Evolutionary conservation across 352 stramenopile species (phyloP).

Genomic region (Phytophthora parvispora): DNA sequence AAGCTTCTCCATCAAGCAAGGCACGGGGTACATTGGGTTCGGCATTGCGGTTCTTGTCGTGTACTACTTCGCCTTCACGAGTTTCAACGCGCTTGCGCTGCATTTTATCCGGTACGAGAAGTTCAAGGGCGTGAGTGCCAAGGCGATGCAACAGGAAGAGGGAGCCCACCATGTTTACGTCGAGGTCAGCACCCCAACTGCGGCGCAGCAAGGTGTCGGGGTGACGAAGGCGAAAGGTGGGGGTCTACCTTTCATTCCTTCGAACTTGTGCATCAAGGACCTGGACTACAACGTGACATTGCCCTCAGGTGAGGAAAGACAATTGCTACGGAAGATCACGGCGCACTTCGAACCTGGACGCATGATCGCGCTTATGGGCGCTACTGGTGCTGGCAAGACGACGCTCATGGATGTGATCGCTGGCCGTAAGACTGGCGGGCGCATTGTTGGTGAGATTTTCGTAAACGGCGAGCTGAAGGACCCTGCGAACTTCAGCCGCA

Average conservation of each 20-base stretch:
- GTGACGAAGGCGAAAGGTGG: conserved; percentile 12
- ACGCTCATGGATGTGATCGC: conserved; percentile 75
- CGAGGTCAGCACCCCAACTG: conserved; percentile 36
- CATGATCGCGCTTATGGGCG: conserved; percentile 81
- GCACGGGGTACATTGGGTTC: conserved; percentile 53
- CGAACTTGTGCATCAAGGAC: conserved; percentile 58
- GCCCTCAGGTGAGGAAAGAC: conserved; percentile 60
- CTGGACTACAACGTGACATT: conserved; percentile 71
- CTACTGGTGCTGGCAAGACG: conserved; percentile 69
- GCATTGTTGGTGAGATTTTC: conserved; percentile 84
- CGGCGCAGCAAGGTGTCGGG: neutral
- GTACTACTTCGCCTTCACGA: conserved; percentile 64
- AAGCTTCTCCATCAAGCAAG: conserved; percentile 51
- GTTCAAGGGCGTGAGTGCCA: conserved; percentile 48
- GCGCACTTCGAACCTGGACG: conserved; percentile 60
- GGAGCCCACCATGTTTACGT: conserved; percentile 34
- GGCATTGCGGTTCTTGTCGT: conserved; percentile 42
- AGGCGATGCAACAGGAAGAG: conserved; percentile 35
- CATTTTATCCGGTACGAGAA: conserved; percentile 61
- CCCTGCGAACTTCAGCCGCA: conserved; percentile 74
- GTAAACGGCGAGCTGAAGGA: conserved; percentile 93
- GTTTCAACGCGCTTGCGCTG: conserved; percentile 47
- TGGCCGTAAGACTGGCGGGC: conserved; percentile 63
- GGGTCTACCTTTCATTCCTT: conserved; percentile 50
- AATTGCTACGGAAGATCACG: conserved; percentile 56